Percentiles rank a stretch among this genome's conserved stretches.
These are phyloP conservation scores for Fusarium mangiferae DNA, from an alignment of 2,329 filamentous ascomycete species.

Conservation along the genomic window DNA sequence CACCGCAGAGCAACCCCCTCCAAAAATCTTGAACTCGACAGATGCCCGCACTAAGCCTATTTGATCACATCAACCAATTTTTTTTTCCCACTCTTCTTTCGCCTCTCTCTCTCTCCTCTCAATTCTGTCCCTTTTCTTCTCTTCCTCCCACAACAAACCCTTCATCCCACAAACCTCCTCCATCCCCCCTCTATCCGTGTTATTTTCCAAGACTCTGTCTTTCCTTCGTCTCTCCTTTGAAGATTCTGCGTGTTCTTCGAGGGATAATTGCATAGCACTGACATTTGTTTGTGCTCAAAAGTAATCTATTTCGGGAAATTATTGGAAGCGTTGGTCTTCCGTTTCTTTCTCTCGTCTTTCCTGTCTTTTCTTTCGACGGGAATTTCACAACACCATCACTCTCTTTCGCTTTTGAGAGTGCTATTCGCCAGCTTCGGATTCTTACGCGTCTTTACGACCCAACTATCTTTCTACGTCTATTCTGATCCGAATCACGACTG, in stretches of 20 bases:
- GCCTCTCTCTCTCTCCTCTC: constrained; percentile 49
- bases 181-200: constrained; percentile 46
- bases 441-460: constrained; percentile 36
- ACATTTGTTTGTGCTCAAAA: constrained; percentile 46
- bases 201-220: constrained; percentile 48
- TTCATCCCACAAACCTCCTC: constrained; percentile 46
- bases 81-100: constrained; percentile 50
- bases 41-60: constrained; percentile 46
- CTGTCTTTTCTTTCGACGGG: constrained; percentile 48
- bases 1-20: constrained; percentile 43
- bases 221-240: constrained; percentile 60
- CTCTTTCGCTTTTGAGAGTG: constrained; percentile 45
- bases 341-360: constrained; percentile 46
- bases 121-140: constrained; percentile 46
- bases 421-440: constrained; percentile 31
- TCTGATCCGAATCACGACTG: constrained; percentile 39
- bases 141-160: constrained; percentile 50
- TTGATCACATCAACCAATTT: constrained; percentile 48
- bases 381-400: constrained; percentile 40
- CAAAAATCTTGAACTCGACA: constrained; percentile 42
- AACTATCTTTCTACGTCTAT: constrained; percentile 31
- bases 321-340: constrained; percentile 49
- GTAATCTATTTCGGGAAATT: constrained; percentile 49
- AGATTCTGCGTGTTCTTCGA: constrained; percentile 57
- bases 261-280: constrained; percentile 50